These are phyloP conservation scores for Scutellaria minor DNA, from an alignment of 257 asterid species.

Conservation along the genomic window DNA sequence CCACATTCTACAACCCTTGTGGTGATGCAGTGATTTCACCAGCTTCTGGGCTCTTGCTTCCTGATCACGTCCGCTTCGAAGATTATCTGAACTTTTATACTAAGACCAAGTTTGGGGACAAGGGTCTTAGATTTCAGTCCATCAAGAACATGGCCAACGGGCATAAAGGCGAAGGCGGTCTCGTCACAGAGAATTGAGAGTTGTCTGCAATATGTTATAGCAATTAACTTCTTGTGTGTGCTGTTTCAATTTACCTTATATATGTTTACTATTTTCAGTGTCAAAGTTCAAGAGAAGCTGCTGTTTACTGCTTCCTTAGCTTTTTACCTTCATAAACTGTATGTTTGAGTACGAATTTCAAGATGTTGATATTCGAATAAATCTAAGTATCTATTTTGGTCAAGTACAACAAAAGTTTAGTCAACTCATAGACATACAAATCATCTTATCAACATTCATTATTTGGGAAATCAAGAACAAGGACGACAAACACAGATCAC, in stretches of 20 bases:
- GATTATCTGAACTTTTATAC: slow-evolving; percentile 69
- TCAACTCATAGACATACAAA: too few species aligned
- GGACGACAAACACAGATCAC: neutral
- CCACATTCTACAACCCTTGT: slow-evolving; percentile 88
- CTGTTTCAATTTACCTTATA: neutral
- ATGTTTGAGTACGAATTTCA: neutral
- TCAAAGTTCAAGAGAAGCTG: slow-evolving; percentile 58
- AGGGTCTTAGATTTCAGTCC: slow-evolving; percentile 65
- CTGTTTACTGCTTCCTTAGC: slow-evolving; percentile 47
- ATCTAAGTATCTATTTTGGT: too few species aligned
- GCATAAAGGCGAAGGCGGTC: slow-evolving; percentile 30
- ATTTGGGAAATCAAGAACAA: neutral
- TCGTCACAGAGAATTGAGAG: too few species aligned
- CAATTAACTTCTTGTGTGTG: too few species aligned
- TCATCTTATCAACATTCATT: neutral
- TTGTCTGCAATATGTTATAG: too few species aligned
- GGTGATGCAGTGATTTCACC: slow-evolving; percentile 81
- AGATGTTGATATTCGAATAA: neutral
- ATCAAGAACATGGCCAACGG: slow-evolving; percentile 54
- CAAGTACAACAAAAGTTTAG: too few species aligned
- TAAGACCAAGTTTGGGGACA: slow-evolving; percentile 71
- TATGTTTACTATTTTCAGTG: slow-evolving; percentile 11
- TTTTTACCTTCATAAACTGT: slow-evolving; percentile 27
- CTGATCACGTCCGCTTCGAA: slow-evolving; percentile 53
- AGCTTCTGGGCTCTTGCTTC: slow-evolving; percentile 65